phyloP scores from a whole-genome alignment of 2,329 filamentous ascomycete species.

The Gnomoniopsis sp. region DNA sequence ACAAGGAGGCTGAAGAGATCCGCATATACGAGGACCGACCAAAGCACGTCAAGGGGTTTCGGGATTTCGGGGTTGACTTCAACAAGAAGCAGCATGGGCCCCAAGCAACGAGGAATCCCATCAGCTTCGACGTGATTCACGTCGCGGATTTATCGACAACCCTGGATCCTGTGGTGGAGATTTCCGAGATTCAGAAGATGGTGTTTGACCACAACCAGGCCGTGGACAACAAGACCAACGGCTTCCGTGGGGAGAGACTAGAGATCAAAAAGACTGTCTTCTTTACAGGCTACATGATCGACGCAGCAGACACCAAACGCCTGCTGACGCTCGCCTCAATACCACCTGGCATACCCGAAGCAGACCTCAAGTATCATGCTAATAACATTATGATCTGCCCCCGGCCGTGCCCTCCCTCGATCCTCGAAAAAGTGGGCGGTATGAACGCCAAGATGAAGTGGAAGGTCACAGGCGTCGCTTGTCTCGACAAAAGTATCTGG shows the following conservation, averaged over 20 bases:
- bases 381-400: slow-evolving; percentile 91
- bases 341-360: slow-evolving; percentile 58
- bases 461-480: slow-evolving; percentile 75
- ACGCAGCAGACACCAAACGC: slow-evolving; percentile 65
- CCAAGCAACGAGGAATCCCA: slow-evolving; percentile 54
- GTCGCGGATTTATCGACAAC: slow-evolving; percentile 72
- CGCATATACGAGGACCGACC: slow-evolving; percentile 67
- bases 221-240: slow-evolving; percentile 37
- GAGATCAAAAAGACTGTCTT: slow-evolving; percentile 83
- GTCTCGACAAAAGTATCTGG: slow-evolving; percentile 80
- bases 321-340: slow-evolving; percentile 68
- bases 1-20: slow-evolving; percentile 77
- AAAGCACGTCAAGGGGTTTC: slow-evolving; percentile 74
- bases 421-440: slow-evolving; percentile 81
- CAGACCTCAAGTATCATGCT: slow-evolving; percentile 75
- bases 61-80: slow-evolving; percentile 76
- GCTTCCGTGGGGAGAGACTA: slow-evolving; percentile 42
- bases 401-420: slow-evolving; percentile 65
- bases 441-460: slow-evolving; percentile 80
- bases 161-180: slow-evolving; percentile 75
- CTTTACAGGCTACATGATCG: slow-evolving; percentile 89
- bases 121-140: slow-evolving; percentile 78
- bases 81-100: slow-evolving; percentile 56
- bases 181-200: slow-evolving; percentile 82
- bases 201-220: slow-evolving; percentile 80